Evolutionary conservation across 2,329 filamentous ascomycete genomes (phyloP).

Genomic region (Rhinocladiella mackenziei): DNA sequence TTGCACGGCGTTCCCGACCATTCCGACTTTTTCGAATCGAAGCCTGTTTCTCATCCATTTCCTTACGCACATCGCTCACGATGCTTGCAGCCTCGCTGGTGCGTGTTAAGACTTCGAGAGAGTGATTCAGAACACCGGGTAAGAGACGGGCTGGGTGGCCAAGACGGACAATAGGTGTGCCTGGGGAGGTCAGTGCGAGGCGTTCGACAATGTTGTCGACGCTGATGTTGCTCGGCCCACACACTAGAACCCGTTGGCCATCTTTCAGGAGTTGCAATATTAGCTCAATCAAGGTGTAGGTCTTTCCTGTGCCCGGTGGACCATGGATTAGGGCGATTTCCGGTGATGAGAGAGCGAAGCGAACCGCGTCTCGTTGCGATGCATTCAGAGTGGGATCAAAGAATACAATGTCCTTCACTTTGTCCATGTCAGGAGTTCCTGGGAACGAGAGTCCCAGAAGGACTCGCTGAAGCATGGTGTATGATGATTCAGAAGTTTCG

Average conservation of each 20-base stretch:
- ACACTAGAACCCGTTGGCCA: conserved; percentile 76
- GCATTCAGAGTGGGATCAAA: conserved; percentile 56
- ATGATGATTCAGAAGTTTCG: conserved; percentile 53
- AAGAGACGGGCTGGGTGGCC: conserved; percentile 89
- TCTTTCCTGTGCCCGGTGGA: conserved; percentile 94
- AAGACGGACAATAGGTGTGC: conserved; percentile 80
- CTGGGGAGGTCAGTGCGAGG: conserved; percentile 58
- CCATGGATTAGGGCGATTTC: conserved; percentile 91
- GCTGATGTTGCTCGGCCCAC: conserved; percentile 92
- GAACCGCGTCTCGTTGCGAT: conserved; percentile 60
- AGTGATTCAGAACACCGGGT: conserved; percentile 82
- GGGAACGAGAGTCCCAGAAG: conserved; percentile 58
- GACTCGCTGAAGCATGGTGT: conserved; percentile 56
- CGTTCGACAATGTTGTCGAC: conserved; percentile 98
- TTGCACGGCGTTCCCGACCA: conserved; percentile 71
- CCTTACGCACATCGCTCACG: conserved; percentile 80
- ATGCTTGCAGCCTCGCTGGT: conserved; percentile 87
- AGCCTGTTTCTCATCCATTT: conserved; percentile 89
- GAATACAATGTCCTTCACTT: conserved; percentile 49
- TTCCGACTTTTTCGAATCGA: conserved; percentile 82
- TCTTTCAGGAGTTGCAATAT: conserved; percentile 83
- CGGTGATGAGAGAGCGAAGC: conserved; percentile 76
- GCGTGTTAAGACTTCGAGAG: conserved; percentile 82
- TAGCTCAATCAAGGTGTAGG: conserved; percentile 90
- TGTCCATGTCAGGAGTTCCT: conserved; percentile 47